Evolutionary conservation across 495 filamentous ascomycete species (phyloP).

Genomic region (Aspergillus nanangensis): DNA sequence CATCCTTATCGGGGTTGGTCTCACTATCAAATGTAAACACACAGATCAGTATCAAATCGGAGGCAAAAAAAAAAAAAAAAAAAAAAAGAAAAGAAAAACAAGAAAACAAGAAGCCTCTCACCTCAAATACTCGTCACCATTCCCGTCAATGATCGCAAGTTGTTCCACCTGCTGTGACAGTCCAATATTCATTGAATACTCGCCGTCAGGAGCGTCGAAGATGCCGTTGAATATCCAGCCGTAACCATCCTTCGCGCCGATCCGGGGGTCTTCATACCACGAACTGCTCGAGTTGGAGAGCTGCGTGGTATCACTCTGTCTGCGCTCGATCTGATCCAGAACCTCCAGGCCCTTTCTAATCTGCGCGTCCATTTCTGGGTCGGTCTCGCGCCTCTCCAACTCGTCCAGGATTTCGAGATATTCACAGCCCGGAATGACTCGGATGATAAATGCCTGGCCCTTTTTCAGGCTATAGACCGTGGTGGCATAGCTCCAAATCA

Average conservation of each 20-base stretch:
- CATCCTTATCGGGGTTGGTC: background rate
- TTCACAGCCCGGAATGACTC: background rate
- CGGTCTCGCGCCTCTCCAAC: background rate
- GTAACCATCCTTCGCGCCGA: background rate
- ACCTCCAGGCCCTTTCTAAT: background rate
- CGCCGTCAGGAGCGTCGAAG: background rate
- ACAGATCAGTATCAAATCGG: too few relatives aligned
- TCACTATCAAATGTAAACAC: background rate
- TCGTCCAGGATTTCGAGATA: background rate
- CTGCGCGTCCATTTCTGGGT: background rate
- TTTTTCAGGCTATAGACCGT: background rate
- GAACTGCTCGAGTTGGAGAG: background rate
- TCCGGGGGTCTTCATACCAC: background rate
- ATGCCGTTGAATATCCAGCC: background rate
- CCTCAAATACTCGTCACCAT: background rate
- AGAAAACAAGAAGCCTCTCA: too few relatives aligned
- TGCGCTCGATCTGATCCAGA: background rate
- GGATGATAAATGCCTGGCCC: background rate
- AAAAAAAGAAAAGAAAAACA: too few relatives aligned
- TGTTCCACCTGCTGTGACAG: background rate
- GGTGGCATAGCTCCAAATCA: background rate
- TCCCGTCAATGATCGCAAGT: background rate
- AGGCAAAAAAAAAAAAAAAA: too few relatives aligned
- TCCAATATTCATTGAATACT: background rate
- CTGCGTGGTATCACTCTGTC: background rate